phyloP scores from a whole-genome alignment of 1,284 basidiomycete genomes.

The Cryptococcus sp. region DNA sequence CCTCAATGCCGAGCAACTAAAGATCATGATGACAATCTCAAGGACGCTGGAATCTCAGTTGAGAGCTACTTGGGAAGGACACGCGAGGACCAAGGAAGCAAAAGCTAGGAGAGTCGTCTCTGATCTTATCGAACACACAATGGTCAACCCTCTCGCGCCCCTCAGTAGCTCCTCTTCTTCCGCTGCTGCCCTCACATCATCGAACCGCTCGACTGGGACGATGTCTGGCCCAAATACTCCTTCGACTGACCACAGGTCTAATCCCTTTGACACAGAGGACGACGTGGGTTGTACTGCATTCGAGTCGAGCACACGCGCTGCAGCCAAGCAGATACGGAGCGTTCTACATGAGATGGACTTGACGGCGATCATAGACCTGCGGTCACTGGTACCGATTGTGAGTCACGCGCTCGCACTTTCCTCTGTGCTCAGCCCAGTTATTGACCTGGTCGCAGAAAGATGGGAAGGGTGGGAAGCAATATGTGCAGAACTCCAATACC shows the following conservation, averaged over 20 bases:
- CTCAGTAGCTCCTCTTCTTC: too few relatives aligned
- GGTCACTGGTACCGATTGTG: not conserved
- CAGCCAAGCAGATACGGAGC: not conserved
- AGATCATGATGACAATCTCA: slow-evolving; percentile 23
- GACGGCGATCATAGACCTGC: slow-evolving; percentile 2
- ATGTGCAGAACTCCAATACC: too few relatives aligned
- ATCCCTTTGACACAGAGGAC: not conserved
- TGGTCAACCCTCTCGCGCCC: too few relatives aligned
- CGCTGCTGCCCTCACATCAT: not conserved
- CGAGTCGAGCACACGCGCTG: not conserved
- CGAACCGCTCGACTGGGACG: not conserved
- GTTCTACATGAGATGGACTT: slow-evolving; percentile 1
- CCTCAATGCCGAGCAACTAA: slow-evolving; percentile 10
- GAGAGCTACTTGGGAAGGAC: slow-evolving; percentile 38
- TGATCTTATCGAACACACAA: slow-evolving; percentile 19
- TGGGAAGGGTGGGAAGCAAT: too few relatives aligned
- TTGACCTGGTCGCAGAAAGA: not conserved
- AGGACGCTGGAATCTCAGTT: slow-evolving; percentile 32
- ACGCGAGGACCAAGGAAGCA: slow-evolving; percentile 27
- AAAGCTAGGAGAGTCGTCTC: slow-evolving; percentile 18
- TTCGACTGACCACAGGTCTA: not conserved
- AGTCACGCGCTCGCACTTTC: not conserved
- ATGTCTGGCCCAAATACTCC: not conserved
- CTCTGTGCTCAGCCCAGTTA: not conserved
- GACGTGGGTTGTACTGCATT: slow-evolving; percentile 1